Evolutionary conservation across 2,329 filamentous ascomycete genomes (phyloP).

Genomic region (Ramichloridium luteum): DNA sequence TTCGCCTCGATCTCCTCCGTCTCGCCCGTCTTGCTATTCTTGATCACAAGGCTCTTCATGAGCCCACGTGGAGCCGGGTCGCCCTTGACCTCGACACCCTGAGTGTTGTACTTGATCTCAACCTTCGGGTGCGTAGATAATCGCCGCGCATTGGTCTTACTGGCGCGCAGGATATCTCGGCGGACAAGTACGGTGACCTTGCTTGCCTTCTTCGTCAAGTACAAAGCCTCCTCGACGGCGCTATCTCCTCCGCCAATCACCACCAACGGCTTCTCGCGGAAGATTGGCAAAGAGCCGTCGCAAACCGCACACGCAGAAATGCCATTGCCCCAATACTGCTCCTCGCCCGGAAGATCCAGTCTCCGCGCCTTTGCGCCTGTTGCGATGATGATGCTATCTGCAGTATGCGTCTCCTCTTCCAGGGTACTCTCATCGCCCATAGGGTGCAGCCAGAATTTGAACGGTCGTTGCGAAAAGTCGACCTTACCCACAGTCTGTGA

Average conservation of each 20-base stretch:
- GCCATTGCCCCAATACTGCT: slow-evolving; percentile 94
- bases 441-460: slow-evolving; percentile 64
- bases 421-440: slow-evolving; percentile 70
- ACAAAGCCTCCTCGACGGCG: slow-evolving; percentile 92
- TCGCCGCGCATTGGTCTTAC: slow-evolving; percentile 82
- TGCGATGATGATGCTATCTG: slow-evolving; percentile 84
- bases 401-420: slow-evolving; percentile 62
- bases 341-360: slow-evolving; percentile 72
- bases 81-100: slow-evolving; percentile 72
- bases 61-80: slow-evolving; percentile 61
- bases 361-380: slow-evolving; percentile 87
- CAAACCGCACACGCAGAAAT: slow-evolving; percentile 95
- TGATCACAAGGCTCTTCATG: slow-evolving; percentile 79
- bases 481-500: slow-evolving; percentile 84
- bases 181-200: slow-evolving; percentile 91
- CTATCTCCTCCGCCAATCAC: slow-evolving; percentile 96
- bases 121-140: slow-evolving; percentile 77
- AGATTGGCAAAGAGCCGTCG: slow-evolving; percentile 93
- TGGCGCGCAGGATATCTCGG: slow-evolving; percentile 73
- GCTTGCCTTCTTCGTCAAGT: slow-evolving; percentile 92
- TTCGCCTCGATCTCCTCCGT: slow-evolving; percentile 79
- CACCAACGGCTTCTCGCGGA: slow-evolving; percentile 87
- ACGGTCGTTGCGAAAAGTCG: slow-evolving; percentile 72
- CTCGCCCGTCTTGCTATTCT: slow-evolving; percentile 62
- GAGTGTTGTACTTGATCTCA: slow-evolving; percentile 75